Percentiles rank a stretch among this genome's conserved stretches.
Evolutionary conservation across 1,284 basidiomycete genomes (phyloP).

Genomic region (Microstroma glucosiphilum): DNA sequence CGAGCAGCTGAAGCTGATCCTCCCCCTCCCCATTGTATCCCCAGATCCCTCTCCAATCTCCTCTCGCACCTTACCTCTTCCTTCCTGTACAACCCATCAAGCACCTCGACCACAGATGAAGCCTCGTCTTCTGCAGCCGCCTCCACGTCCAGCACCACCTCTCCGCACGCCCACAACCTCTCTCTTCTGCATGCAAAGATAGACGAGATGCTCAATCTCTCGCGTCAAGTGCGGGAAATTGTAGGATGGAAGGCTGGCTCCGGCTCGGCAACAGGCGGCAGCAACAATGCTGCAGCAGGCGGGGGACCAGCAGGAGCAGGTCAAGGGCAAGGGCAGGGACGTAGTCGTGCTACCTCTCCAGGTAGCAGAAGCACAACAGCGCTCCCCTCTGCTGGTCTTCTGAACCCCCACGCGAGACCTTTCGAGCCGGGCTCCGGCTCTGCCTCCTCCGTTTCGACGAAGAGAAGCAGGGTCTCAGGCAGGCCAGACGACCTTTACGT

Average conservation of each 20-base stretch:
- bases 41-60: background rate
- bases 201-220: conserved; percentile 3
- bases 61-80: conserved; percentile 1
- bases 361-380: background rate
- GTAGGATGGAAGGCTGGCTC: conserved; percentile 1
- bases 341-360: background rate
- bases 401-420: background rate
- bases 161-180: background rate
- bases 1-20: background rate
- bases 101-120: background rate
- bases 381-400: too few species aligned
- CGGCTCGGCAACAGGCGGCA: background rate
- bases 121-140: background rate
- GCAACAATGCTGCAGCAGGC: conserved; percentile 1
- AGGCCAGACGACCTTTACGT: background rate
- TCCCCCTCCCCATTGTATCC: background rate
- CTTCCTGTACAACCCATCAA: conserved; percentile 6
- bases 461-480: background rate
- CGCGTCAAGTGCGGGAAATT: background rate
- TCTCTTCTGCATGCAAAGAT: background rate
- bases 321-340: background rate
- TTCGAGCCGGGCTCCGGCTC: background rate
- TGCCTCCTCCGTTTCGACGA: background rate
- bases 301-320: background rate
- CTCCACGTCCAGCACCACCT: background rate